Evolutionary conservation across 148 eudicot genomes (phyloP), one percentile per base, ranked within the genome.

Genomic region (Camellia granthamiana): DNA sequence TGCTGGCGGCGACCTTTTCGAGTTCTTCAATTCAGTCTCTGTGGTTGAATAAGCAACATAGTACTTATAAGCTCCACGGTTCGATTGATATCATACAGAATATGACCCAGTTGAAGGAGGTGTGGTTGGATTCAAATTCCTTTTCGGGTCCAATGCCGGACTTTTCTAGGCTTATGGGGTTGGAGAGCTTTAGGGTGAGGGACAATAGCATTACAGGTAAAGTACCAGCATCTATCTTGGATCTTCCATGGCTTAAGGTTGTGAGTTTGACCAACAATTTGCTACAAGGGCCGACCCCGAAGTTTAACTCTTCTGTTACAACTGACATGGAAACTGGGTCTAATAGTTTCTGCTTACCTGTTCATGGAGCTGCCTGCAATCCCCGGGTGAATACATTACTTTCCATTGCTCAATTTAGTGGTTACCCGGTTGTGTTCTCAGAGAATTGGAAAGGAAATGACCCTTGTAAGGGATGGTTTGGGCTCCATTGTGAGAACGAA

Each of bases 101-200:
- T 79, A 94, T 94, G 98, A 94, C 97, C 46, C 82, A 81, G 49
- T 86, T 94, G 91, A 89, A 83, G 81, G 97, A 94, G 84, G 81
- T 87, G 74, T 94, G 98, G 98, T 83, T 94, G 86, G 97, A 94
- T 77, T 78, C 82, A 6, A 94, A 94, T 83, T 84, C 86, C 9
- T 91, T 94, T 88, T 86, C 93, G 23, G 98, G 98, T 23, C 92
- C 94, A 11, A 89, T 94, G 78, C 97, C 98, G 3, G 95, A 94
- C 74, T 89, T 94, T 83, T 89, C 98, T 0, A 90, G 90, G 4
- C 82, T 94, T 76, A 82, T 66, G 64, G 87, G 69, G 30, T 86
- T 75, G 89, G n/a, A 49, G 62, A 79, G 63, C 8, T 84, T 94
- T 87, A 92, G 89, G 81, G 78, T 88, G 75, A 86, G 98, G 15